Evolutionary conservation across 202 grass and related monocot genomes (phyloP), one percentile per base, ranked within the genome.

Genomic region (Dendrocalamus latiflorus): DNA sequence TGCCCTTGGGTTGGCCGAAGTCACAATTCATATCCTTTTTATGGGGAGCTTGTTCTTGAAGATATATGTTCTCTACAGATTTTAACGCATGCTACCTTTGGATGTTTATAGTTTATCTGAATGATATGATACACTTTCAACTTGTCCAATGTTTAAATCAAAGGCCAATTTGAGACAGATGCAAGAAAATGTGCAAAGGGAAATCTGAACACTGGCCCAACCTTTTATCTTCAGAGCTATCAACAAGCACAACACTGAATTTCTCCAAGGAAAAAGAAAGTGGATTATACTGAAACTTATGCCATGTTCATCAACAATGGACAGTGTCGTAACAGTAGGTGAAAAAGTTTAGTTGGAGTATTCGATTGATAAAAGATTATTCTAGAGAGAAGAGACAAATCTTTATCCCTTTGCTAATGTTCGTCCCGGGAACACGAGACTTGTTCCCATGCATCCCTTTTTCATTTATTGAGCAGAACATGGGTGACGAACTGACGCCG

Each of bases 381-480:
- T 74, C 30, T 68, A 54, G 64, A 13, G 66, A 82, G 59, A 45
- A 51, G 73, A 70, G 50, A 82, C 74, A 85, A 67, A 49, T 68
- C n/a, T 43, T 72, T 42, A 82, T 90, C 83, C 67, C 68, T 81
- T 72, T 50, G 48, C 66, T 56, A 73, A 72, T 78, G 72, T 71
- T 89, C 68, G 61, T 66, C 88, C 83, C 2, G 83, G 73, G 85
- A 85, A 90, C 88, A 90, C 60, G 88, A 86, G 62, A 48, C 83
- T 25, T 90, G 88, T 78, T 78, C 83, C 84, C 83, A 18, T 54
- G 58, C 34, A 49, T 65, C 45, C 15, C 70, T 16, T 62, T 62
- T 63, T 50, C 66, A 85, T 71, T 54, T 41, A 74, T 75, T 57
- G 62, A 73, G 88, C 73, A 68, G 78, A 90, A 86, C 83, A 90